Percentiles rank a stretch among this genome's conserved stretches.
Evolutionary conservation across 768 basidiomycete species (phyloP).

Genomic region (Phlebiopsis flavidoalba): DNA sequence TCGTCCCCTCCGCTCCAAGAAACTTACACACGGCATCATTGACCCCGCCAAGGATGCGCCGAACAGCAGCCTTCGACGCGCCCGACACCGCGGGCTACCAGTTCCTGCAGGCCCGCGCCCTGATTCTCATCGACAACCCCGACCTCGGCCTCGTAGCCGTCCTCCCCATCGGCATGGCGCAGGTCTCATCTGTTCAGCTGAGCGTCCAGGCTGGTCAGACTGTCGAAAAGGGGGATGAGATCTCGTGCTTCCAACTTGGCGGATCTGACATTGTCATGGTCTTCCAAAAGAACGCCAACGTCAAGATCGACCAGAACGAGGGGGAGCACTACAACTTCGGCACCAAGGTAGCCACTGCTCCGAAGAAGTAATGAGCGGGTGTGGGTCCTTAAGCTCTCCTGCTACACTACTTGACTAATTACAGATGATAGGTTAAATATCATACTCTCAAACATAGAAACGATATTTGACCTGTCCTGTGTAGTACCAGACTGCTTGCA

Average conservation of each 20-base stretch:
- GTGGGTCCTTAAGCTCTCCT: too few relatives aligned
- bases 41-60: background rate
- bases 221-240: slow-evolving; percentile 18
- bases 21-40: background rate
- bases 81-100: slow-evolving; percentile 18
- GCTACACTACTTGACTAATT: too few relatives aligned
- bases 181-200: slow-evolving; percentile 19
- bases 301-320: slow-evolving; percentile 6
- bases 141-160: slow-evolving; percentile 18
- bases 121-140: slow-evolving; percentile 9
- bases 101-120: slow-evolving; percentile 19
- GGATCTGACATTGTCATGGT: slow-evolving; percentile 21
- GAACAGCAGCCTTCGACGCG: slow-evolving; percentile 6
- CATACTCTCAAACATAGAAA: too few relatives aligned
- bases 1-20: background rate
- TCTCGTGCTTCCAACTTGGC: slow-evolving; percentile 18
- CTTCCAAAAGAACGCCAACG: slow-evolving; percentile 17
- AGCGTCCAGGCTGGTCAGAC: slow-evolving; percentile 12
- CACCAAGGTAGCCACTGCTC: background rate
- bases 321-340: slow-evolving; percentile 11
- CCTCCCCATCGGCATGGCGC: slow-evolving; percentile 20
- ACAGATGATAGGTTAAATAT: too few relatives aligned
- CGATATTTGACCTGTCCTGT: too few relatives aligned
- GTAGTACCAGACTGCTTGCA: too few relatives aligned
- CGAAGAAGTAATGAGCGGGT: too few relatives aligned